Conservation (phyloP, 805 yeast species). For the Metschnikowia anglica region DNA sequence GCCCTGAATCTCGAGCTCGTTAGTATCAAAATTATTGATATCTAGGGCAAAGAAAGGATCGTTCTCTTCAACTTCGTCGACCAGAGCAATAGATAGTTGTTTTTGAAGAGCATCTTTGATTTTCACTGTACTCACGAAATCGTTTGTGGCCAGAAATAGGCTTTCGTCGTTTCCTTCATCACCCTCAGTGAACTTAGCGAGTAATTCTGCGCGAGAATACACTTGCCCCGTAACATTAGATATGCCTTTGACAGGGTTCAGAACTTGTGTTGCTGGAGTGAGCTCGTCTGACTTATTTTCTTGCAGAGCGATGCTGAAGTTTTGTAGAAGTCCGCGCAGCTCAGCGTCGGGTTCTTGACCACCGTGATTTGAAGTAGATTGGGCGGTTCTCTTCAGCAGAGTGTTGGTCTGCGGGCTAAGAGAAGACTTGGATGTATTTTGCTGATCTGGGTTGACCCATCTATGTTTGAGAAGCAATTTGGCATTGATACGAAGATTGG, state of each 20-base stretch:
- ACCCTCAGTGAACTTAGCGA: constrained; percentile 32
- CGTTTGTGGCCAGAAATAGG: constrained; percentile 1
- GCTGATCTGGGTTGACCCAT: constrained; percentile 47
- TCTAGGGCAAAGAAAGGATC: constrained; percentile 43
- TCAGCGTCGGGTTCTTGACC: not conserved
- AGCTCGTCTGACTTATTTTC: constrained; percentile 2
- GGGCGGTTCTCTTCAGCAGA: not conserved
- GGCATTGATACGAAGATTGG: constrained; percentile 58
- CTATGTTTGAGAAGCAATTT: constrained; percentile 53
- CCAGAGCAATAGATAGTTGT: constrained; percentile 1
- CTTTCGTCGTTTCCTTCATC: not conserved
- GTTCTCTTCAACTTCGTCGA: constrained; percentile 22
- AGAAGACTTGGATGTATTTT: constrained; percentile 1
- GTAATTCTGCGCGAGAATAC: constrained; percentile 28
- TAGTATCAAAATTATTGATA: constrained; percentile 39
- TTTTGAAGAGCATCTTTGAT: constrained; percentile 5
- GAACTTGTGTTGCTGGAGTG: constrained; percentile 10
- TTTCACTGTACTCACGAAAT: not conserved
- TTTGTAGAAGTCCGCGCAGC: constrained; percentile 1
- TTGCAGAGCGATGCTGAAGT: constrained; percentile 1
- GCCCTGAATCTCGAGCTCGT: constrained; percentile 40
- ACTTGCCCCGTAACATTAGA: constrained; percentile 6
- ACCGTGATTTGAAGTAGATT: not conserved
- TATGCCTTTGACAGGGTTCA: constrained; percentile 4
- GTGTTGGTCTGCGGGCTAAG: not conserved